Base-by-base conservation (phyloP, 225 moss, liverwort and hornwort genomes). In the Lunularia cruciata region DNA sequence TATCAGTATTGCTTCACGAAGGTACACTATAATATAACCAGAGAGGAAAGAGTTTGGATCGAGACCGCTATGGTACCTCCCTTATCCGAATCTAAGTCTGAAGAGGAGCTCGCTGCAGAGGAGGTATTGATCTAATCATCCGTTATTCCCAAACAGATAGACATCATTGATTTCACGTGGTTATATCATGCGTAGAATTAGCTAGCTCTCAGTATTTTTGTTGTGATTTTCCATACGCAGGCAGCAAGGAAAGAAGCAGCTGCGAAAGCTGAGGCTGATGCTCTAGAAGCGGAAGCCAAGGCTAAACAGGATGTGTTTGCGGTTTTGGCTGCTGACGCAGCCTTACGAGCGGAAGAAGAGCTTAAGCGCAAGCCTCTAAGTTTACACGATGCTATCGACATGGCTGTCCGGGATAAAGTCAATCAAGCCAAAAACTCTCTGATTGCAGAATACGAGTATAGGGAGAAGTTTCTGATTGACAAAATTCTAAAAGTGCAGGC, bases 1-100 rank as follows among this genome's bases (percentile, higher is more conserved):
- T 82, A 77, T 45, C 77, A 82, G 45, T 77, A 74, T 13, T 82
- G 81, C 65, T 75, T 82, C 40, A 82, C 77, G 3, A 82, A 67
- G 63, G 74, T 65, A 13, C 81, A 82, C 16, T 82, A 82, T 53
- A 82, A 82, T 33, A 77, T 77, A 39, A 77, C 57, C 8, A 74
- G 56, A 60, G 37, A 57, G 14, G 77, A 77, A 28, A 74, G 39
- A 63, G 74, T 82, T 5, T 72, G 70, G 33, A 42, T 75, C 28
- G 67, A 75, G 42, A 77, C 71, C 23, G 31, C 81, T 15, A 31
- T 71, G 45, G 56, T 56, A 1, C 71, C 61, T 43, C 81, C 77
- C 16, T 48, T 82, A 5, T 60, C 40, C 22, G 66, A 74, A 58
- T 69, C 81, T 8, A 74, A 77, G 26, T 74, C 77, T 23, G 35